Evolutionary conservation across 257 asterid genomes (phyloP), one percentile per base, ranked within the genome.

Genomic region (Lithospermum erythrorhizon): DNA sequence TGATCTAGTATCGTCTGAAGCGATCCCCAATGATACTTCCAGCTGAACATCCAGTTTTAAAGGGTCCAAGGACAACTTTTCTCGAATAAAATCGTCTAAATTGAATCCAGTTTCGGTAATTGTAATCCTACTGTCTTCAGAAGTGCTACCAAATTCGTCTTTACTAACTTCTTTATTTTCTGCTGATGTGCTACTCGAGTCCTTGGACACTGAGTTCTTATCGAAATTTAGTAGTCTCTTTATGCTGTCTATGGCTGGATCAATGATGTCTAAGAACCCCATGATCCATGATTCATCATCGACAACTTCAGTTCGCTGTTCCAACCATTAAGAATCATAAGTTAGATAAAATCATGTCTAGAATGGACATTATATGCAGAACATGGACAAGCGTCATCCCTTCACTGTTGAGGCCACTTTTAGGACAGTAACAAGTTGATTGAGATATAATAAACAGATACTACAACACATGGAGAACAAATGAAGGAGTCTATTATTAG

Each of bases 201-300:
- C 71, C 75, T 72, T 72, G 56, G 45, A 58, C 29, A 57, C 27
- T 3, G 69, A 61, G 21, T 53, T 68, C 56, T 69, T 72, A 59
- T 74, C 78, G 3, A 80, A 27, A 29, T 80, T 80, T 53, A 91
- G 68, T 21, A 88, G 81, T 58, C 79, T 80, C 76, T 88, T 91
- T 70, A 91, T 79, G 71, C 95, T 88, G 70, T 84, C 93, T 2
- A 91, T 77, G 7, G 98, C 96, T 1, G 98, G 96, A 65, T 91
- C 96, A 37, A 91, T 86, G 9, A 84, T 81, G 76, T 88, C 96
- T 77, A 91, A 25, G 81, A 91, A 91, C 61, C 98, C 98, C 98
- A 84, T 84, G 41, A 88, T 78, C 98, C 96, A 88, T 0, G 96
- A 91, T 57, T 85, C 96, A 65, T 91, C 97, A 24, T 88, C 98